Percentiles rank a stretch among this genome's conserved stretches.
Evolutionary conservation across 768 basidiomycete genomes (phyloP).

Genomic region (Cytidiella melzeri): DNA sequence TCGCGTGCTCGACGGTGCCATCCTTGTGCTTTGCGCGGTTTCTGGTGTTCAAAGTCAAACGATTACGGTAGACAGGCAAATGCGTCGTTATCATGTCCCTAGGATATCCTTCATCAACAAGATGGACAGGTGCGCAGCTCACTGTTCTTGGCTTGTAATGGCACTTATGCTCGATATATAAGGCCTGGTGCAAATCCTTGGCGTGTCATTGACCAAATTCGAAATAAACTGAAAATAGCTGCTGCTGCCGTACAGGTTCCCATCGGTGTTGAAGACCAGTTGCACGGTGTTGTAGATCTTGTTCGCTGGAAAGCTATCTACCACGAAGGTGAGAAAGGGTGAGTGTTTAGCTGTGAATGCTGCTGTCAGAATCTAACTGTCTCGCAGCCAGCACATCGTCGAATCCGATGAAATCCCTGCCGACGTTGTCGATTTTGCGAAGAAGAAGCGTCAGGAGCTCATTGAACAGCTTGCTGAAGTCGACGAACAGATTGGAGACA

Average conservation of each 20-base stretch:
- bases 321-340: constrained; percentile 95
- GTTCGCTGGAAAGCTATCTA: constrained; percentile 93
- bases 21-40: constrained; percentile 94
- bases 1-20: constrained; percentile 93
- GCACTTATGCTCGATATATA: neutral
- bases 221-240: constrained; percentile 83
- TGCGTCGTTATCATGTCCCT: constrained; percentile 95
- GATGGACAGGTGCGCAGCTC: constrained; percentile 75
- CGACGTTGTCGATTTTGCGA: constrained; percentile 64
- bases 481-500: constrained; percentile 90
- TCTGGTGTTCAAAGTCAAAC: constrained; percentile 98
- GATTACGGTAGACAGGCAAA: constrained; percentile 97
- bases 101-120: constrained; percentile 97
- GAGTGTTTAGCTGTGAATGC: no score
- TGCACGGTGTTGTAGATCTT: constrained; percentile 89
- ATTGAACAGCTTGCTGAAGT: constrained; percentile 95
- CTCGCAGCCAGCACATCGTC: constrained; percentile 63
- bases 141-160: neutral
- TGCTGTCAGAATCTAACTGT: no score
- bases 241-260: constrained; percentile 96
- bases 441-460: constrained; percentile 82
- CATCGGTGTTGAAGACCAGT: constrained; percentile 83
- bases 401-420: constrained; percentile 86
- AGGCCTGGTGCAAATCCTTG: constrained; percentile 97
- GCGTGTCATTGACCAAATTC: constrained; percentile 89